Conservation (phyloP, 2,329 filamentous ascomycete genomes). For the Magnaporthiopsis rhizophila region DNA sequence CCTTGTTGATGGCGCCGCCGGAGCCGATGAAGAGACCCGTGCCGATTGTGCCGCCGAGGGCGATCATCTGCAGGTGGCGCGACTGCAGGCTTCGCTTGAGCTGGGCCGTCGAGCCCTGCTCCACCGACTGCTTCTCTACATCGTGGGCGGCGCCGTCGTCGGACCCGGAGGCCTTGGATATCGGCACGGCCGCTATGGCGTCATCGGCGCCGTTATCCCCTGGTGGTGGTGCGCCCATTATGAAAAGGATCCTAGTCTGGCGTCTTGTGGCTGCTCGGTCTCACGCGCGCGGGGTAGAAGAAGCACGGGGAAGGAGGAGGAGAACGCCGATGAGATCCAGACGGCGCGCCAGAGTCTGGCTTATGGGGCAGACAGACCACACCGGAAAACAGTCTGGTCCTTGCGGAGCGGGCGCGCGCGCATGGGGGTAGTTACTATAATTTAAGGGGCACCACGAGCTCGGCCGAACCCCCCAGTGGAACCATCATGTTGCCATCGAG, state of each 20-base stretch:
- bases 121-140: slow-evolving; percentile 7
- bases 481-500: not conserved
- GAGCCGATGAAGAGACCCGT: slow-evolving; percentile 53
- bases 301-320: no score
- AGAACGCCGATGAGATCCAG: no score
- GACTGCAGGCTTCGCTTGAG: slow-evolving; percentile 48
- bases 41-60: slow-evolving; percentile 51
- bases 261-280: no score
- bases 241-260: not conserved
- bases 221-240: not conserved
- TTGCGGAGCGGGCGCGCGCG: no score
- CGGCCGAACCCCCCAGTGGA: not conserved
- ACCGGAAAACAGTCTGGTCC: no score
- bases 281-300: no score
- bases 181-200: slow-evolving; percentile 7
- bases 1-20: slow-evolving; percentile 47
- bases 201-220: slow-evolving; percentile 10
- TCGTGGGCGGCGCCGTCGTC: slow-evolving; percentile 1
- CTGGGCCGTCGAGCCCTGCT: slow-evolving; percentile 5
- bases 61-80: slow-evolving; percentile 62
- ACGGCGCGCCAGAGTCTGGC: no score
- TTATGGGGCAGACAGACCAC: no score
- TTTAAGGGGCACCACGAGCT: not conserved
- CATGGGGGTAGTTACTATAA: no score
- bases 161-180: not conserved